A percentile compares a stretch with the other conserved stretches of the same genome.
phyloP scores from a whole-genome alignment of 2,329 filamentous ascomycete genomes.

The Microsporum ferrugineum region DNA sequence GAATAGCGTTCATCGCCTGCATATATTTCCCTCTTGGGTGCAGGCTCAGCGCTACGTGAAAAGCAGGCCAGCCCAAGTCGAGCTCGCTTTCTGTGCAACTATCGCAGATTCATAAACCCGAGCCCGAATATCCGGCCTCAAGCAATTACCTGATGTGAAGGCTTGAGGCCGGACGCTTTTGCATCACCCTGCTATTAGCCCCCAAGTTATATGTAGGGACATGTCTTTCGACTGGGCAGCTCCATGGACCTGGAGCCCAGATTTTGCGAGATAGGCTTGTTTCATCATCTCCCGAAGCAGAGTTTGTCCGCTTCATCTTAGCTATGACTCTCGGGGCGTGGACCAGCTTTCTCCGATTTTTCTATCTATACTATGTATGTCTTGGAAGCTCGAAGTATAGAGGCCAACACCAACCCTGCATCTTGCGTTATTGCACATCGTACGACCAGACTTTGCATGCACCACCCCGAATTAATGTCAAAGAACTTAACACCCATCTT shows the following conservation, averaged over 20 bases:
- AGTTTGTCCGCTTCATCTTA: too few species aligned
- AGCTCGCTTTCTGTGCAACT: neutral
- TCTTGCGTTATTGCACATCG: neutral
- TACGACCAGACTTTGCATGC: neutral
- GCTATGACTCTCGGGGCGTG: neutral
- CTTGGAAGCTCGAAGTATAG: too few species aligned
- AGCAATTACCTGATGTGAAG: neutral
- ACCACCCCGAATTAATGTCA: neutral
- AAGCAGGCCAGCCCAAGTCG: neutral
- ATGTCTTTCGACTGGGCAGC: too few species aligned
- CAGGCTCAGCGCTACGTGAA: neutral
- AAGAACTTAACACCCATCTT: neutral
- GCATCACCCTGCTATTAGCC: neutral
- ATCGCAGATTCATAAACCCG: neutral
- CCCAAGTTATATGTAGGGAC: neutral
- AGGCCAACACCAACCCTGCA: neutral
- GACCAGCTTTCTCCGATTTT: neutral
- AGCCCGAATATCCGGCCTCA: neutral
- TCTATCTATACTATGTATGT: neutral
- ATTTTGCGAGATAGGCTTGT: neutral
- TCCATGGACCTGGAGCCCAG: neutral
- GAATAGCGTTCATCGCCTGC: neutral
- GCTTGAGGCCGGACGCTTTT: neutral
- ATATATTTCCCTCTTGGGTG: neutral
- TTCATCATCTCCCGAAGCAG: too few species aligned